These are phyloP conservation scores for Fusarium sp. DNA, from an alignment of 2,329 filamentous ascomycete genomes.

Conservation along the genomic window DNA sequence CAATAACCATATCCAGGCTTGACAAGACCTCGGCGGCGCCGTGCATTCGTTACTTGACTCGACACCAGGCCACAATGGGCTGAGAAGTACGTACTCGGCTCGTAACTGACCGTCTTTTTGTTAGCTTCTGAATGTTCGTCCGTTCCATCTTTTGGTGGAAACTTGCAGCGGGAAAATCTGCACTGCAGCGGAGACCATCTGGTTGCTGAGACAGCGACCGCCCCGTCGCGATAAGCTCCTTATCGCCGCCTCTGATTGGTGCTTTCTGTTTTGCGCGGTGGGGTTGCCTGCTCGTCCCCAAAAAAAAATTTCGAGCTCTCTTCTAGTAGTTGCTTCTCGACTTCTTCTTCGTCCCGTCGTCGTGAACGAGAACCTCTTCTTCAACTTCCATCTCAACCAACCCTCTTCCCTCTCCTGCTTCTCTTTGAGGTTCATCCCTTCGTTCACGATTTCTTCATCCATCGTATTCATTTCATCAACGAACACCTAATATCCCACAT, in stretches of 20 bases:
- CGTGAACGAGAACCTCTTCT: slow-evolving; percentile 34
- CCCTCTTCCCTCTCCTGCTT: slow-evolving; percentile 1
- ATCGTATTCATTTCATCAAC: background rate
- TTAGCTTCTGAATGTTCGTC: background rate
- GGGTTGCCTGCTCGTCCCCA: slow-evolving; percentile 32
- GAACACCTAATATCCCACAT: slow-evolving; percentile 6
- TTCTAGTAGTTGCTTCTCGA: slow-evolving; percentile 27
- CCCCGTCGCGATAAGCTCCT: slow-evolving; percentile 43
- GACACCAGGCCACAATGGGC: background rate
- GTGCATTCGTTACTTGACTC: background rate
- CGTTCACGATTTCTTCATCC: background rate
- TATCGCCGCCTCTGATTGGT: slow-evolving; percentile 49
- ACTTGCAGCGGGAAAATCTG: slow-evolving; percentile 39
- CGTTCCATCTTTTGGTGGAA: slow-evolving; percentile 13
- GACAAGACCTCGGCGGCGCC: background rate
- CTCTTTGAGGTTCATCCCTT: slow-evolving; percentile 13
- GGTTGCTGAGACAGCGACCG: slow-evolving; percentile 51
- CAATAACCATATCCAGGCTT: background rate
- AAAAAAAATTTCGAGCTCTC: slow-evolving; percentile 52
- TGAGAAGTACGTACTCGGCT: background rate
- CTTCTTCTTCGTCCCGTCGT: slow-evolving; percentile 38
- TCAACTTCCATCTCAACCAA: slow-evolving; percentile 17
- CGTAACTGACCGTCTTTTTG: slow-evolving; percentile 16
- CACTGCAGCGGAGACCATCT: slow-evolving; percentile 37
- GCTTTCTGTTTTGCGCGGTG: slow-evolving; percentile 20